These are phyloP conservation scores for Cryphonectria carpinicola DNA, from an alignment of 2,329 filamentous ascomycete species.

Conservation along the genomic window DNA sequence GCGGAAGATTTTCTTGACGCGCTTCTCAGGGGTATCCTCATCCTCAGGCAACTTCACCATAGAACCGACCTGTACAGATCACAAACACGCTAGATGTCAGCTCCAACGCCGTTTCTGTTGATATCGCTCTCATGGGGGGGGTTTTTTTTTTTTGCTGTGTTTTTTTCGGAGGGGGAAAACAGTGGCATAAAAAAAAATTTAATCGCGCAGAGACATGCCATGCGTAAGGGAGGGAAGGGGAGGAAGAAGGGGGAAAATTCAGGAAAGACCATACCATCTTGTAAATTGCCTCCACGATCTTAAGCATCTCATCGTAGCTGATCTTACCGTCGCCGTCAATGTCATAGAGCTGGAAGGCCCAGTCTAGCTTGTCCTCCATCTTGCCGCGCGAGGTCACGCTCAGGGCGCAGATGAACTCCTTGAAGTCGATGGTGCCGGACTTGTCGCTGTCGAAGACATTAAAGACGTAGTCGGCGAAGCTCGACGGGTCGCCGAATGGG, in stretches of 20 bases:
- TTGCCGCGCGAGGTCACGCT: slow-evolving; percentile 96
- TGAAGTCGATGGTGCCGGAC: slow-evolving; percentile 97
- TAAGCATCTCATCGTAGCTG: slow-evolving; percentile 98
- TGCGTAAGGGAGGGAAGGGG: not conserved
- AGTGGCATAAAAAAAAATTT: no score
- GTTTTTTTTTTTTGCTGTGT: not conserved
- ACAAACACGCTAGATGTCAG: slow-evolving; percentile 13
- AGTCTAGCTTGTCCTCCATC: slow-evolving; percentile 99
- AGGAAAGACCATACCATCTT: slow-evolving; percentile 79
- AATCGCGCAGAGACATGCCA: not conserved
- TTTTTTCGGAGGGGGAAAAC: no score
- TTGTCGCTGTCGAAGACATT: slow-evolving; percentile 99
- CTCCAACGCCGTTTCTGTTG: no score
- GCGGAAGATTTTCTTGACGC: slow-evolving; percentile 95
- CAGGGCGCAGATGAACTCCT: slow-evolving; percentile 98
- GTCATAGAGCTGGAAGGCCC: slow-evolving; percentile 99
- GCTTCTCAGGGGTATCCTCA: slow-evolving; percentile 98
- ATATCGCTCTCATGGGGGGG: not conserved
- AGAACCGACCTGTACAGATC: slow-evolving; percentile 74
- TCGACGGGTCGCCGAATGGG: slow-evolving; percentile 95
- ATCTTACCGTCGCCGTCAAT: slow-evolving; percentile 99
- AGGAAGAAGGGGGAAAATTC: not conserved
- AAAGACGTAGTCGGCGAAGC: slow-evolving; percentile 98
- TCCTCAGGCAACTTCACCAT: slow-evolving; percentile 99
- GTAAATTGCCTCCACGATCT: slow-evolving; percentile 98